Evolutionary conservation across 1,284 basidiomycete genomes (phyloP).

Genomic region (Xerocomus minutiporus): DNA sequence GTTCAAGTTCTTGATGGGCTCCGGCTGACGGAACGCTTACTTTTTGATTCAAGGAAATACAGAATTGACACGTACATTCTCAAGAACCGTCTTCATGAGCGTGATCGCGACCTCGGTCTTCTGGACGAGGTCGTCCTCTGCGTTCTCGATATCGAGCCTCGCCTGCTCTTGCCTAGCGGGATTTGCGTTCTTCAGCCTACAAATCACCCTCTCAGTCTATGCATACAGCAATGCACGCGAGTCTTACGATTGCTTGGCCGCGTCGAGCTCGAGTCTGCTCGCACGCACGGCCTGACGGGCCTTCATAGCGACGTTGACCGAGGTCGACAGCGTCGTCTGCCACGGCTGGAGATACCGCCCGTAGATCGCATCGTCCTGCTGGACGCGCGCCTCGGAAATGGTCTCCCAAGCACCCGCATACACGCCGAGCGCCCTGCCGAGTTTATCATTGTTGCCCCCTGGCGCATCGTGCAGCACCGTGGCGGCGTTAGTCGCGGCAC

Average conservation of each 20-base stretch:
- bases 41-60: not conserved
- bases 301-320: constrained; percentile 84
- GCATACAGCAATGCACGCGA: not conserved
- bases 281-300: constrained; percentile 83
- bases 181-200: constrained; percentile 70
- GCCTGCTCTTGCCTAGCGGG: constrained; percentile 85
- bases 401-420: constrained; percentile 87
- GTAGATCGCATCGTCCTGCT: constrained; percentile 77
- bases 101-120: constrained; percentile 98
- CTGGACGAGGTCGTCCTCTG: constrained; percentile 93
- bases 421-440: constrained; percentile 72
- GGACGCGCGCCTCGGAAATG: constrained; percentile 78
- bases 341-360: constrained; percentile 84
- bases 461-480: constrained; percentile 47
- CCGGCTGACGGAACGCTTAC: constrained; percentile 59
- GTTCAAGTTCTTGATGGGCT: constrained; percentile 91
- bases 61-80: constrained; percentile 66
- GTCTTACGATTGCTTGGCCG: constrained; percentile 58
- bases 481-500: constrained; percentile 74
- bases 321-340: constrained; percentile 80
- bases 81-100: constrained; percentile 95
- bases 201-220: constrained; percentile 6
- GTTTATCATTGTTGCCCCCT: constrained; percentile 54
- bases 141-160: constrained; percentile 86
- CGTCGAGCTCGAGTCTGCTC: constrained; percentile 75